A percentile compares a stretch with the other conserved stretches of the same genome.
Conservation (phyloP, 2,329 filamentous ascomycete genomes). For the Metarhizium robertsii region DNA sequence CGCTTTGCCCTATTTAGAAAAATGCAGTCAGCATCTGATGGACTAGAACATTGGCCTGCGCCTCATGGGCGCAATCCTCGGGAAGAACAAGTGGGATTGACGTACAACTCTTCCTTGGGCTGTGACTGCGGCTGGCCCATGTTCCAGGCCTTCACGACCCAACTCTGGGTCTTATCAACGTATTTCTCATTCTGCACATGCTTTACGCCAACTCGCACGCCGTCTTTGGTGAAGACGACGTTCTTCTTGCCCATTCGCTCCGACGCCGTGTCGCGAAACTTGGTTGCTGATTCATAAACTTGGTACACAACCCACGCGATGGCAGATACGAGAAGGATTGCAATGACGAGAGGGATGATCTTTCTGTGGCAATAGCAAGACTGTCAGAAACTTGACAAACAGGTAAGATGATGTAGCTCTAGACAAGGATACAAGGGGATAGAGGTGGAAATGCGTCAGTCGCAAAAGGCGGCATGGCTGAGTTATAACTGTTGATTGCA, state of each 20-base stretch:
- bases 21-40: background rate
- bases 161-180: conserved; percentile 63
- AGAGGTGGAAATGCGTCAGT: background rate
- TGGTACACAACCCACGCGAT: conserved; percentile 63
- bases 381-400: background rate
- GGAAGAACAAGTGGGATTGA: background rate
- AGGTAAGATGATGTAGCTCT: background rate
- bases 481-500: background rate
- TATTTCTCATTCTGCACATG: conserved; percentile 60
- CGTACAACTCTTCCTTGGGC: conserved; percentile 13
- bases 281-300: conserved; percentile 57
- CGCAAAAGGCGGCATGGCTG: background rate
- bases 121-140: conserved; percentile 27
- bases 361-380: conserved; percentile 30
- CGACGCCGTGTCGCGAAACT: conserved; percentile 56
- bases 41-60: background rate
- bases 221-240: conserved; percentile 66
- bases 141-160: conserved; percentile 59
- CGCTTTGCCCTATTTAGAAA: conserved; percentile 4
- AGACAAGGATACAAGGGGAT: background rate
- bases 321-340: conserved; percentile 43
- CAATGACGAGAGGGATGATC: conserved; percentile 57
- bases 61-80: background rate
- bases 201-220: conserved; percentile 62
- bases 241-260: conserved; percentile 69